Conservation (phyloP, 1,139 yeast genomes). For the Meyerozyma athensensis region DNA sequence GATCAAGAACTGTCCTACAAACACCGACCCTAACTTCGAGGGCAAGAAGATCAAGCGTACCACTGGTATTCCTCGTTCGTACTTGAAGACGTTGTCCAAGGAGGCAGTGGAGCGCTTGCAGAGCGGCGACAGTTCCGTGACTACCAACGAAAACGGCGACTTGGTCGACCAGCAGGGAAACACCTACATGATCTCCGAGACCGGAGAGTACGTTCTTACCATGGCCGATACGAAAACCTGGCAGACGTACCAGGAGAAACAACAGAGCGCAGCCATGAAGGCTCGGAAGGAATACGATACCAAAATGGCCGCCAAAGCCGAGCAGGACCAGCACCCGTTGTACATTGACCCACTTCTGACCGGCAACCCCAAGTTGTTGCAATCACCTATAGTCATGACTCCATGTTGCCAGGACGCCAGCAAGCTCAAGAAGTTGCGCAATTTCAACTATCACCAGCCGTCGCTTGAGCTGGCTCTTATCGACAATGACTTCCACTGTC, state of each 20-base stretch:
- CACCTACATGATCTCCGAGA: constrained; percentile 80
- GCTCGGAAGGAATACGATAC: constrained; percentile 39
- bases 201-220: constrained; percentile 92
- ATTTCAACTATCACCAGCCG: constrained; percentile 35
- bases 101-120: constrained; percentile 52
- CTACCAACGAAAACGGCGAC: constrained; percentile 43
- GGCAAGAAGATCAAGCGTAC: constrained; percentile 87
- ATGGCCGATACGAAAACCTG: constrained; percentile 92
- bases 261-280: constrained; percentile 47
- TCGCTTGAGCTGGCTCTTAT: constrained; percentile 66
- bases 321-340: constrained; percentile 39
- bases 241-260: constrained; percentile 77
- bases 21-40: constrained; percentile 88
- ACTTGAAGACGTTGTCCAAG: constrained; percentile 68
- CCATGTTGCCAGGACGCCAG: constrained; percentile 67
- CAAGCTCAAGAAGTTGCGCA: constrained; percentile 50
- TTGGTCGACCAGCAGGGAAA: constrained; percentile 62
- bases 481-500: constrained; percentile 87
- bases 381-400: constrained; percentile 70
- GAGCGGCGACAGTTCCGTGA: constrained; percentile 40
- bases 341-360: constrained; percentile 59
- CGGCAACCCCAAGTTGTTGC: constrained; percentile 55
- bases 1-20: constrained; percentile 94
- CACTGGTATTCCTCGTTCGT: constrained; percentile 95
- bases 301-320: constrained; percentile 30